Base-by-base conservation (phyloP, 306 rosid species). In the Quercus variabilis region DNA sequence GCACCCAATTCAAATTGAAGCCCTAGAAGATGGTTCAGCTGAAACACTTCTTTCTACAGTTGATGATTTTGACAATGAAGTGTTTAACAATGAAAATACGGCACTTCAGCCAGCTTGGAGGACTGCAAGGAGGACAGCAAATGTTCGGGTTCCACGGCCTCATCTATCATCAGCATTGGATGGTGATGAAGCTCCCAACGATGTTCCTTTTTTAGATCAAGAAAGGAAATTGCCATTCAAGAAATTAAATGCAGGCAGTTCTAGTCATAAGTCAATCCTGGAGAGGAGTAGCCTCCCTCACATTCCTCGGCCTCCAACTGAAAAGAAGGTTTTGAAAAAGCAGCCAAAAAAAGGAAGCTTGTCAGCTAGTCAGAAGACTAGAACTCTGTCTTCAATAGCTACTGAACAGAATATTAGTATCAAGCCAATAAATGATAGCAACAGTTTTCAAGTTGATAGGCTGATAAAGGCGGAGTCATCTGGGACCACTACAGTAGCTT, bases 121-220 rank as follows among this genome's bases (percentile, higher is more conserved):
- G 76, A 95, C 98, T 25, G 99, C 99, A 15, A 89, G 99, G 92
- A 91, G 99, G 83, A 93, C 99, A 14, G 98, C 99, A 20, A 93
- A 91, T 63, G 77, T 90, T 41, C 96, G 98, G 59, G 91, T 95
- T 73, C 99, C 98, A 4, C 98, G 97, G 35, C 93, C 97, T 30
- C 97, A 51, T 69, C 74, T 90, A 69, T 82, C 71, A n/a, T 85
- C 94, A 4, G 83, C 88, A 3, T 21, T 69, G 56, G 89, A 86
- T 69, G 90, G 88, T 69, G 90, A 83, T 30, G 99, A 95, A 65
- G 78, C 81, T 77, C 77, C 78, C 31, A 75, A 79, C 5, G 90
- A 87, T 28, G 77, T 81, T 78, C 88, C 92, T 51, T 74, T 69
- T 70, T 58, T 77, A 14, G 93, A 85, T 74, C 91, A 89, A 79